Evolutionary conservation across 1,284 basidiomycete species (phyloP).

Genomic region (Tylopilus orsonianus): DNA sequence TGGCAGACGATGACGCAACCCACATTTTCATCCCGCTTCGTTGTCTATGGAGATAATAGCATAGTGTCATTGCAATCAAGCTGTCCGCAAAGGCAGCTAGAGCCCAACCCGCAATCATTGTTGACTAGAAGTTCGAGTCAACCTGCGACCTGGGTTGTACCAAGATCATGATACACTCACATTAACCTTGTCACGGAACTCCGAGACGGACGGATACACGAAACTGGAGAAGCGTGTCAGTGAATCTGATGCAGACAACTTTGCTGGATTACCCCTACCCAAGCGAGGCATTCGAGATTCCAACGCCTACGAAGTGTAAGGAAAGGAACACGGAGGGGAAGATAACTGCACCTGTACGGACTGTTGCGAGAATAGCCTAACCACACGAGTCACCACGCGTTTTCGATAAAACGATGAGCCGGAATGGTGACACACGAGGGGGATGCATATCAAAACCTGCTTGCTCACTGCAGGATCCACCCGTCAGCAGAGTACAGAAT

Average conservation of each 20-base stretch:
- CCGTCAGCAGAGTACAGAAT: not conserved
- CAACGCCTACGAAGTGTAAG: constrained; percentile 3
- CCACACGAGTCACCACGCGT: not conserved
- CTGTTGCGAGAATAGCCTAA: not conserved
- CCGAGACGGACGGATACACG: not conserved
- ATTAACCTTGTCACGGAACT: constrained; percentile 5
- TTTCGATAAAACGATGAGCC: too few relatives aligned
- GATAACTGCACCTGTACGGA: not conserved
- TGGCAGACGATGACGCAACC: not conserved
- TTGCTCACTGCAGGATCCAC: constrained; percentile 3
- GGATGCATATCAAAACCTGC: constrained; percentile 1
- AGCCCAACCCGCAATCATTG: constrained; percentile 11
- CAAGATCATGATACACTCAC: not conserved
- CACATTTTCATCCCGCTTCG: constrained; percentile 12
- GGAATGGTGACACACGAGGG: constrained; percentile 7
- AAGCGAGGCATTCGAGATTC: not conserved
- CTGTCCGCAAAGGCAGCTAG: not conserved
- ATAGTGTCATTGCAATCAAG: constrained; percentile 11
- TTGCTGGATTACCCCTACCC: not conserved
- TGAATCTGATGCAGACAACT: not conserved
- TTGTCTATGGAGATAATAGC: constrained; percentile 10
- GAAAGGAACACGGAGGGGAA: not conserved
- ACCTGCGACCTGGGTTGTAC: not conserved
- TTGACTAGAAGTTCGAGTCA: constrained; percentile 4
- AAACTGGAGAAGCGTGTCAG: constrained; percentile 1